phyloP scores from a whole-genome alignment of 2,329 filamentous ascomycete genomes.

The Beauveria rudraprayagi region DNA sequence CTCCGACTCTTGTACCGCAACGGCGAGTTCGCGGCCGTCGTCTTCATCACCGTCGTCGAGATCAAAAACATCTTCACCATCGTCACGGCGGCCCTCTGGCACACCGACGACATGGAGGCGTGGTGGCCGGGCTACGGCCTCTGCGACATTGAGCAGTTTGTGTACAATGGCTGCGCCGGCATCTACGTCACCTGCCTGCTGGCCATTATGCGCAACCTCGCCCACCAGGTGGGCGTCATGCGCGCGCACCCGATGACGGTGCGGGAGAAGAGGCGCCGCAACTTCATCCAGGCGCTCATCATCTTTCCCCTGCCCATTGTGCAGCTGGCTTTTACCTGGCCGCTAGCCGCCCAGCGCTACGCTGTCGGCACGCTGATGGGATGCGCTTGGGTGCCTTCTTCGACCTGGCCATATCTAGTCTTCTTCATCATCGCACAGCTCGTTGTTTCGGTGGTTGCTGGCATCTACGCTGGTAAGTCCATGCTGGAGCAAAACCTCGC shows the following conservation, averaged over 20 bases:
- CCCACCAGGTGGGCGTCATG: constrained; percentile 39
- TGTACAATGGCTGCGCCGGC: constrained; percentile 38
- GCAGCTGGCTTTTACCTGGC: constrained; percentile 40
- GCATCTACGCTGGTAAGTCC: constrained; percentile 41
- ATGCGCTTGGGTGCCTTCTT: constrained; percentile 36
- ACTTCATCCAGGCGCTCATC: constrained; percentile 41
- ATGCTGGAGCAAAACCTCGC: too few relatives aligned
- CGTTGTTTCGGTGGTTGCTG: constrained; percentile 34
- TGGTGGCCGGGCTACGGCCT: constrained; percentile 47
- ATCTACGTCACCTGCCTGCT: constrained; percentile 44
- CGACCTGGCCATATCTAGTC: constrained; percentile 39
- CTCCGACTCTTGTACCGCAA: constrained; percentile 42
- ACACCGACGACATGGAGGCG: constrained; percentile 36
- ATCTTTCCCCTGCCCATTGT: constrained; percentile 46
- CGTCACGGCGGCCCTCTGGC: constrained; percentile 46
- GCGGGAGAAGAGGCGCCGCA: constrained; percentile 34
- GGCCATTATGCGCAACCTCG: constrained; percentile 46
- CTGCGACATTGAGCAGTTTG: constrained; percentile 45
- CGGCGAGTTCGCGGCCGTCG: constrained; percentile 44
- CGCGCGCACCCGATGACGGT: constrained; percentile 32
- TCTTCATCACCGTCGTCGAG: constrained; percentile 39
- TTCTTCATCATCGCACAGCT: constrained; percentile 41
- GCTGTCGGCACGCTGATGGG: constrained; percentile 41
- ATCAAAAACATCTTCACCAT: constrained; percentile 40
- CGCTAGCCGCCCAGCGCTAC: constrained; percentile 40